Conservation (phyloP, 106 monocot species). For the Gastrodia elata region DNA sequence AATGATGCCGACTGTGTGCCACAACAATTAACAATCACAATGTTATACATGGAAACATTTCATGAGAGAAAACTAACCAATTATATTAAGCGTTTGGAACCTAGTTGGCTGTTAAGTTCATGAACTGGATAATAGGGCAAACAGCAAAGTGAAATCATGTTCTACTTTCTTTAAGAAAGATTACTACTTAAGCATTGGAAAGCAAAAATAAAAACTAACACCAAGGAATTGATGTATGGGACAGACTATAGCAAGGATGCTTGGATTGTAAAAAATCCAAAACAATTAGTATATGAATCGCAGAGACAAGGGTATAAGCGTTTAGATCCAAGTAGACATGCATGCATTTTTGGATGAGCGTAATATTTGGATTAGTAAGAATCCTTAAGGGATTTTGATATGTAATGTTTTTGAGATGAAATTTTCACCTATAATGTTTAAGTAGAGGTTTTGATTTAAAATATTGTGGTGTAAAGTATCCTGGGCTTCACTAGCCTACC, state of each 20-base stretch:
- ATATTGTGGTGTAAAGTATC: no score
- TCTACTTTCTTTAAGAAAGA: neutral
- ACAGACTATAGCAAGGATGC: neutral
- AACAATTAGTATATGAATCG: neutral
- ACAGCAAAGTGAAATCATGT: neutral
- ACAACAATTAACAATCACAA: neutral
- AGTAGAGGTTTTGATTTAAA: no score
- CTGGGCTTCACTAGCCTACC: no score
- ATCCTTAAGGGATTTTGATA: no score
- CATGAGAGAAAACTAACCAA: neutral
- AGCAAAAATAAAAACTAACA: neutral
- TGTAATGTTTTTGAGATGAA: no score
- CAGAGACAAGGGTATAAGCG: no score
- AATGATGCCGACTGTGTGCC: neutral
- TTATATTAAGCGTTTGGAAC: neutral
- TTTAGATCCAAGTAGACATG: no score
- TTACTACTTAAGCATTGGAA: neutral
- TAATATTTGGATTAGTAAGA: no score
- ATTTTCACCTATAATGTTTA: no score
- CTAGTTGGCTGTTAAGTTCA: neutral
- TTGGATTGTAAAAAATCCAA: neutral
- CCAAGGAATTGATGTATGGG: neutral
- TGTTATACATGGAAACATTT: neutral
- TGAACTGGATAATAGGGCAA: neutral
- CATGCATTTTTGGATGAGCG: no score